These are phyloP conservation scores for Purpureocillium takamizusanense DNA, from an alignment of 2,329 filamentous ascomycete species.

Conservation along the genomic window DNA sequence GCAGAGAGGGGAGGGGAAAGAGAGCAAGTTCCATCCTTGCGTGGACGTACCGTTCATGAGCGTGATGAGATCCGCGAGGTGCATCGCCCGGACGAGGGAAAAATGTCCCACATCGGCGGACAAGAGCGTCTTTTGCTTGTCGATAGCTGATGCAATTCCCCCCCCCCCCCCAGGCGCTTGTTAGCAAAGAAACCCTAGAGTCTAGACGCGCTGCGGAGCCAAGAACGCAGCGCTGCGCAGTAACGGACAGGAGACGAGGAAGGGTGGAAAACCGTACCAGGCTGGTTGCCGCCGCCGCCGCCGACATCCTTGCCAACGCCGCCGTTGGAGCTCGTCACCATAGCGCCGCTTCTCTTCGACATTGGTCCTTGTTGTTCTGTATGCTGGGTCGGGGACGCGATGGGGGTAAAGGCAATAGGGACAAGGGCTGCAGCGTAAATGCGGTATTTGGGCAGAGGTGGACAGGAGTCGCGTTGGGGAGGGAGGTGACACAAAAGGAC, in stretches of 20 bases:
- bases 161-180: no score
- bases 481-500: no score
- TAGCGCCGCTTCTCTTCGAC: constrained; percentile 51
- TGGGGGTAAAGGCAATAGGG: neutral
- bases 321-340: constrained; percentile 15
- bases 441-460: neutral
- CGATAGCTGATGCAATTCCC: constrained; percentile 35
- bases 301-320: constrained; percentile 17
- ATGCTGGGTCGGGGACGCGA: no score
- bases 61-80: constrained; percentile 78
- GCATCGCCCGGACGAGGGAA: constrained; percentile 57
- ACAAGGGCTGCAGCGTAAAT: no score
- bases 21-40: no score
- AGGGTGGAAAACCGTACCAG: constrained; percentile 19
- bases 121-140: constrained; percentile 71
- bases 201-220: no score
- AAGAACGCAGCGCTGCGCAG: no score
- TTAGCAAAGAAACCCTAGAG: no score
- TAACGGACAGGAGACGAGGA: neutral
- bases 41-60: constrained; percentile 59
- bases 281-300: constrained; percentile 17
- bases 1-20: neutral
- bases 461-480: no score
- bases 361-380: constrained; percentile 37
- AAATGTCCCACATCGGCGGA: constrained; percentile 66